Base-by-base conservation (phyloP, 1,284 basidiomycete species). In the Stereum hirsutum region DNA sequence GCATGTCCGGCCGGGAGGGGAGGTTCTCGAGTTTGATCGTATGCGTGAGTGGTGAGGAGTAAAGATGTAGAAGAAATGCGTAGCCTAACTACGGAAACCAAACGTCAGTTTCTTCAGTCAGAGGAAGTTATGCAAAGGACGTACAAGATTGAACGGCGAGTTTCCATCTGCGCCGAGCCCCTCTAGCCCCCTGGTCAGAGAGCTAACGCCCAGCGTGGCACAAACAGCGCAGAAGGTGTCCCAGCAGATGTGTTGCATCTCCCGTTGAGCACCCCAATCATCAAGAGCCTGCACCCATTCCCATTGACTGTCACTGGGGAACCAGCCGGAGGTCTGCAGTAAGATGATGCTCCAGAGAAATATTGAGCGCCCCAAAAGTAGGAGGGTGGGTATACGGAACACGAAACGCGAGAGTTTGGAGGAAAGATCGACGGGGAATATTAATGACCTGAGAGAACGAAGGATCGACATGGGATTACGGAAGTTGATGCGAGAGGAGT, bases 161-260 rank as follows among this genome's bases (percentile, higher is more conserved):
- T 72, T 68, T 44, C 70, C 74, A 56, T 52, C 60, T 58, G 51
- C 46, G 34, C 68, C 65, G n/a, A 69, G 60, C 2, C 82, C 81
- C 54, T 85, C 81, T 23, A 87, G 58, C 2, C 79, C 79, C 39
- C 72, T 74, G 6, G 78, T 75, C 19, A 87, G 67, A 0, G 78
- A 72, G 46, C 81, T 79, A 11, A 82, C 65, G 42, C 73, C 72
- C 31, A 85, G 72, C 0, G 78, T 73, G 14, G 63, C 65, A 50
- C 83, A 86, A 7, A 82, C 70, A 14, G 83, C 64, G 30, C 69
- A 66, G 56, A 86, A 87, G 0, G 81, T 84, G 25, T 63, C 65
- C 84, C 85, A 87, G 55, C 81, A 84, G 5, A 87, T 62, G 17
- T 77, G 66, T 0, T 69, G 58, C 68, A 82, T 84, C 37, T 76